Evolutionary conservation across 2,329 filamentous ascomycete genomes (phyloP).

Genomic region (Colletotrichum sp.): DNA sequence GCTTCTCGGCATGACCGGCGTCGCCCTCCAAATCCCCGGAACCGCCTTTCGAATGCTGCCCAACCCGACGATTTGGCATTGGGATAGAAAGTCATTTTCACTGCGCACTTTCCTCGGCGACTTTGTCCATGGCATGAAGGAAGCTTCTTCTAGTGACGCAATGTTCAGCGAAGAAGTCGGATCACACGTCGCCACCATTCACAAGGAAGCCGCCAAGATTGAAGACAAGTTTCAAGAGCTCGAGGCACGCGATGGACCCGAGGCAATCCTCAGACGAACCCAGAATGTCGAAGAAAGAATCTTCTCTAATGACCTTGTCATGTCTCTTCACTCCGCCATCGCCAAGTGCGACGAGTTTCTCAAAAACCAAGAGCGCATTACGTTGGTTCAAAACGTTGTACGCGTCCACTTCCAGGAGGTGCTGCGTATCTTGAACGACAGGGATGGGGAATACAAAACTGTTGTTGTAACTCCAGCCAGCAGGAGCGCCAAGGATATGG

Average conservation of each 20-base stretch:
- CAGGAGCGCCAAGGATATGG: background rate
- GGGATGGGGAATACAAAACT: background rate
- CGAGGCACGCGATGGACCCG: background rate
- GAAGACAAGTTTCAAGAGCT: conserved; percentile 29
- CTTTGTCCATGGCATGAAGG: conserved; percentile 34
- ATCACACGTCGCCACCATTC: conserved; percentile 26
- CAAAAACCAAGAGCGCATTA: conserved; percentile 29
- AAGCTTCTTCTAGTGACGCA: background rate
- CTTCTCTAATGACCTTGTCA: conserved; percentile 6
- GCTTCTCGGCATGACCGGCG: conserved; percentile 44
- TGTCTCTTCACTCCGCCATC: background rate
- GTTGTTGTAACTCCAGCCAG: background rate
- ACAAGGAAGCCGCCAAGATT: conserved; percentile 24
- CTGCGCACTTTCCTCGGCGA: conserved; percentile 46
- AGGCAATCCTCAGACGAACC: background rate
- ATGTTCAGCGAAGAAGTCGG: background rate
- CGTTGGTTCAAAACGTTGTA: conserved; percentile 47
- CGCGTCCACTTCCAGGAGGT: conserved; percentile 55
- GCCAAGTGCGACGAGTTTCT: conserved; percentile 23
- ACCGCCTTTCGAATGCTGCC: conserved; percentile 45
- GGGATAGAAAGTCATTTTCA: conserved; percentile 55
- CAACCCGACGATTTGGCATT: conserved; percentile 54
- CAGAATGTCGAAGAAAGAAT: conserved; percentile 5
- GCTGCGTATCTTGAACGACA: conserved; percentile 47
- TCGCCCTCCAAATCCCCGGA: conserved; percentile 37